Evolutionary conservation across 1,284 basidiomycete species (phyloP).

Genomic region (Lignosus rhinocerotis): DNA sequence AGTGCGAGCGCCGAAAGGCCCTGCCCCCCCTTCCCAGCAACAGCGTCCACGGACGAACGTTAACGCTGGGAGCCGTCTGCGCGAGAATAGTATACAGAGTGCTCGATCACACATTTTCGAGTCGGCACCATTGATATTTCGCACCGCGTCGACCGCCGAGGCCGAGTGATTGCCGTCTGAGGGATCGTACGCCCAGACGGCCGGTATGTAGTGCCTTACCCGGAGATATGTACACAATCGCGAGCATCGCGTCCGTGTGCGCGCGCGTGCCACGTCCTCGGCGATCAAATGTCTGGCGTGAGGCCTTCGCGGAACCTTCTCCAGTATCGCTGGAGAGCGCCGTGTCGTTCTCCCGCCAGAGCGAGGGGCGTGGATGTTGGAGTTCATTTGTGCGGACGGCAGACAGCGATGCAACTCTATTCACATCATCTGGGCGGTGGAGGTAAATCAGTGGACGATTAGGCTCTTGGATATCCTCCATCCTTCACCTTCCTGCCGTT

Average conservation of each 20-base stretch:
- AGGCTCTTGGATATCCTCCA: background rate
- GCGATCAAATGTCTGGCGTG: slow-evolving; percentile 22
- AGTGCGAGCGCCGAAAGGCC: background rate
- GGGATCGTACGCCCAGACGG: slow-evolving; percentile 4
- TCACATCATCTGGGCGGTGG: background rate
- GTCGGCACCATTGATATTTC: background rate
- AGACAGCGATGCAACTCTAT: background rate
- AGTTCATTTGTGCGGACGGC: slow-evolving; percentile 1
- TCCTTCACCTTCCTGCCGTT: background rate
- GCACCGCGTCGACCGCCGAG: slow-evolving; percentile 14
- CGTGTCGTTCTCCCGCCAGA: background rate
- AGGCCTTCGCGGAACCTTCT: slow-evolving; percentile 13
- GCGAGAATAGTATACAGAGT: background rate
- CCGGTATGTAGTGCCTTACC: slow-evolving; percentile 2
- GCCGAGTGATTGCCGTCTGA: slow-evolving; percentile 5
- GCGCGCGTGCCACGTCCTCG: slow-evolving; percentile 19
- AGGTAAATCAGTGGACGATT: background rate
- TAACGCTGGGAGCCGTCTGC: background rate
- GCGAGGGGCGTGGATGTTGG: background rate
- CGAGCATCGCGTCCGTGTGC: slow-evolving; percentile 4
- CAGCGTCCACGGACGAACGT: background rate
- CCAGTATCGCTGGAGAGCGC: background rate
- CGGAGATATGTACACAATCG: slow-evolving; percentile 4
- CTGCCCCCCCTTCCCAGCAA: background rate
- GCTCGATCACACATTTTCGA: slow-evolving; percentile 1